Evolutionary conservation across 345 rosid species (phyloP), one percentile per base, ranked within the genome.

Genomic region (Heritiera fomes): DNA sequence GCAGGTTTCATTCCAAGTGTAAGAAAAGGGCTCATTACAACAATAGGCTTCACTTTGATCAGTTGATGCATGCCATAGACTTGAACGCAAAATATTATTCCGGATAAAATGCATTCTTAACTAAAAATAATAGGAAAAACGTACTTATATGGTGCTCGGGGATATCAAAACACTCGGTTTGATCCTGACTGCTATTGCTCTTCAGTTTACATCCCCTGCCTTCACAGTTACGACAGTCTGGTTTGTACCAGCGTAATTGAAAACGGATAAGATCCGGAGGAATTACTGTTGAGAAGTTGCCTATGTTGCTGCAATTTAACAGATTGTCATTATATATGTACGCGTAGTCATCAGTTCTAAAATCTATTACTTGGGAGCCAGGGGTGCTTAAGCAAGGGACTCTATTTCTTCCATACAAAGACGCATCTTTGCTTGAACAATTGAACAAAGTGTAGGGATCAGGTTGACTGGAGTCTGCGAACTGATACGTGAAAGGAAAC

Each of bases 151-250:
- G 52, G 23, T 67, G 34, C 18, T 32, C 67, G 17, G 73, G 61
- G 55, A 55, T 28, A 28, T 30, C 5, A 43, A 53, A 68, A 43
- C 74, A 77, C 40, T 77, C 74, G 32, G 73, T 66, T 64, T 53
- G 50, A 38, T 65, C 63, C 52, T 65, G 49, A 6, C 40, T 40
- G 64, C 53, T 53, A 15, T 66, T 20, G 8, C 10, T 66, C 41
- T 67, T 77, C 65, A 67, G 20, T 20, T 28, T 64, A 52, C 72
- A 64, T 49, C 7, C 58, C 72, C 34, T 64, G 30, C 47, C 62
- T 76, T 65, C 73, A 28, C 79, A 77, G 1, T 34, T 8, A 34
- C 53, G 0, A 14, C 79, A 77, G 40, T 52, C 4, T n/a, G 79
- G 74, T 55, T 55, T 23, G 14, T 56, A 1, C 80, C 80, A 68